phyloP scores from a whole-genome alignment of 2,329 filamentous ascomycete species.

The Ambrosiella cleistominuta region DNA sequence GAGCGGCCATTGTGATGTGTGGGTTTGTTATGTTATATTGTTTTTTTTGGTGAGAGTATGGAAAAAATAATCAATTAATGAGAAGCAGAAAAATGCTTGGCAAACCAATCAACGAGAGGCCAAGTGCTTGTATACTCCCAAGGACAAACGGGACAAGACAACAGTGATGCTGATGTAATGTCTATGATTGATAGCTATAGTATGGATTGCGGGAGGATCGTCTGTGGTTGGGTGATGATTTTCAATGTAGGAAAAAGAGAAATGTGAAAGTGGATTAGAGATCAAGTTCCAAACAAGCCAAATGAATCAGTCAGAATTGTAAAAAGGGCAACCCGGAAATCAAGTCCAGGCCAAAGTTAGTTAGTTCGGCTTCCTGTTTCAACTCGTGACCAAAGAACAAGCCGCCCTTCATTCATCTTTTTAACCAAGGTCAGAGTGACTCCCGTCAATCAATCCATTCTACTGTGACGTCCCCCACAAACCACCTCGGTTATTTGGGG shows the following conservation, averaged over 20 bases:
- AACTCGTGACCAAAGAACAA: not conserved
- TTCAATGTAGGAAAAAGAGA: not conserved
- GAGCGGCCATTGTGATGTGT: constrained; percentile 35
- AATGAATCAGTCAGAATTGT: not conserved
- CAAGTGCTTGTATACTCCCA: not conserved
- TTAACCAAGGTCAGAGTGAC: constrained; percentile 2
- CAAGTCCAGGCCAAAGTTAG: not conserved
- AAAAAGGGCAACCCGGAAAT: not conserved
- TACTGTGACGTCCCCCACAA: not conserved
- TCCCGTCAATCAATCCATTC: not conserved
- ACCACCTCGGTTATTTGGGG: constrained; percentile 13
- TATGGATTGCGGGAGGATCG: not conserved
- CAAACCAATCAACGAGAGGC: not conserved
- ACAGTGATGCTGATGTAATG: not conserved
- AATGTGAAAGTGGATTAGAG: not conserved
- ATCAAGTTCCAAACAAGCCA: not conserved
- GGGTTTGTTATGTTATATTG: not conserved
- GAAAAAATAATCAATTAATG: not conserved
- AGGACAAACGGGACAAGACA: too few species aligned
- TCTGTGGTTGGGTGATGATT: not conserved
- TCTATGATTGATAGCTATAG: not conserved
- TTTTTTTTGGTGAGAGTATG: not conserved
- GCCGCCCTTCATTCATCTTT: not conserved
- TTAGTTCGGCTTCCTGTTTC: not conserved
- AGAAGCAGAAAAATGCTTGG: not conserved